Base-by-base conservation (phyloP, 2,329 filamentous ascomycete species). In the Xenoacremonium recifei region DNA sequence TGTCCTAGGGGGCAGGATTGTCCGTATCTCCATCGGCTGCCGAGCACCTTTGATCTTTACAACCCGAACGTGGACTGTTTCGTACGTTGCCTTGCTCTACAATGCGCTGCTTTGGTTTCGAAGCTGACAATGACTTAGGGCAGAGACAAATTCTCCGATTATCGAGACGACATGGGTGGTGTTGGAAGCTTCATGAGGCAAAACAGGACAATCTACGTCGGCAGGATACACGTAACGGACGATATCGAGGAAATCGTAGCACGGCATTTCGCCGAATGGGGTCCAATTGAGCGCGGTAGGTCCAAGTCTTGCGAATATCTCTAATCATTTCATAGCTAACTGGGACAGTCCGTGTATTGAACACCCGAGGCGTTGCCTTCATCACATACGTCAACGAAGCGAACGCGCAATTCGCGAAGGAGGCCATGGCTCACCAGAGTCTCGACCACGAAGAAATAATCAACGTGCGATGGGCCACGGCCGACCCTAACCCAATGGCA, bases 191-290 rank as follows among this genome's bases (percentile, higher is more conserved):
- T 99, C 61, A 85, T 91, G 81, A 79, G 93, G 17, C 88, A 95
- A 60, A 99, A 99, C 62, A 78, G 93, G 21, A 99, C 93, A 1
- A 74, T 99, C 5, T 99, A 99, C 58, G 81, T 96, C 1, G 93
- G 93, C 5, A 77, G 91, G 35, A 96, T 99, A 64, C 89, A 96
- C 64, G 92, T 96, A 25, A 92, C 85, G 11, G 93, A 97, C 64
- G 92, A 97, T 60, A 96, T 97, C 48, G 92, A 99, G 63, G 93
- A 99, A 68, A 81, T 97, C 25, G 92, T 97, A 5, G 85, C 92
- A 21, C 78, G 95, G 12, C 93, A 99, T 68, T 96, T 97, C 62
- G 86, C 89, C 18, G 93, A 99, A 76, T 99, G 91, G 91, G 93
- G 93, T 1, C 87, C 91, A 58, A 74, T 99, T 37, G 92, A 97